These are phyloP conservation scores for Nemania diffusa DNA, from an alignment of 2,329 filamentous ascomycete genomes.

Conservation along the genomic window DNA sequence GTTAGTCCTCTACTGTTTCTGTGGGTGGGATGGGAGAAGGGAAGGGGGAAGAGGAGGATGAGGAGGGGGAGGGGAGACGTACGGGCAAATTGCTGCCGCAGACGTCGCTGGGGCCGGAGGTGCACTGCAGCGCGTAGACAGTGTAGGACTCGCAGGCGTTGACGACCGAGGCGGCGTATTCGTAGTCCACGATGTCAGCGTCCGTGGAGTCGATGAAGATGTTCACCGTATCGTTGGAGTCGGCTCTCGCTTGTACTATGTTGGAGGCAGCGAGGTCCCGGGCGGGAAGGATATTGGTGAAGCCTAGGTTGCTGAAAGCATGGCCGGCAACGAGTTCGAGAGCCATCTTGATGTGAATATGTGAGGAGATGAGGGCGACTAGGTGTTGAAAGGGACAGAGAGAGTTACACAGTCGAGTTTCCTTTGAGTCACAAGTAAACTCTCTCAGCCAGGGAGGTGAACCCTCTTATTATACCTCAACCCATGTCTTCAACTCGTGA, in stretches of 20 bases:
- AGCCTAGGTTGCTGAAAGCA: slow-evolving; percentile 17
- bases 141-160: slow-evolving; percentile 18
- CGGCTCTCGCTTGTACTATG: slow-evolving; percentile 4
- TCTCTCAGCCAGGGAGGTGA: background rate
- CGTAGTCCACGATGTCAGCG: background rate
- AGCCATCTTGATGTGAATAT: slow-evolving; percentile 25
- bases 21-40: too few relatives aligned
- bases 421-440: background rate
- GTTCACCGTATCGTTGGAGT: slow-evolving; percentile 16
- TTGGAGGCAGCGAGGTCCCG: slow-evolving; percentile 6
- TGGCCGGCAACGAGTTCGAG: slow-evolving; percentile 26
- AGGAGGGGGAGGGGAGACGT: background rate
- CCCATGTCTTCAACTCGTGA: background rate
- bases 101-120: slow-evolving; percentile 3
- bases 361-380: background rate
- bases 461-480: slow-evolving; percentile 24
- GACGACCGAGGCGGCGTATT: slow-evolving; percentile 34
- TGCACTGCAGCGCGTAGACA: slow-evolving; percentile 28
- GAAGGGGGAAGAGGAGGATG: background rate
- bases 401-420: background rate
- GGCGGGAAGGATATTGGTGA: slow-evolving; percentile 7
- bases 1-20: too few relatives aligned
- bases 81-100: slow-evolving; percentile 20
- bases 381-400: background rate
- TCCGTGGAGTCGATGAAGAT: slow-evolving; percentile 27